Base-by-base conservation (phyloP, 805 yeast species). In the Tetrapisispora namnaoensis region DNA sequence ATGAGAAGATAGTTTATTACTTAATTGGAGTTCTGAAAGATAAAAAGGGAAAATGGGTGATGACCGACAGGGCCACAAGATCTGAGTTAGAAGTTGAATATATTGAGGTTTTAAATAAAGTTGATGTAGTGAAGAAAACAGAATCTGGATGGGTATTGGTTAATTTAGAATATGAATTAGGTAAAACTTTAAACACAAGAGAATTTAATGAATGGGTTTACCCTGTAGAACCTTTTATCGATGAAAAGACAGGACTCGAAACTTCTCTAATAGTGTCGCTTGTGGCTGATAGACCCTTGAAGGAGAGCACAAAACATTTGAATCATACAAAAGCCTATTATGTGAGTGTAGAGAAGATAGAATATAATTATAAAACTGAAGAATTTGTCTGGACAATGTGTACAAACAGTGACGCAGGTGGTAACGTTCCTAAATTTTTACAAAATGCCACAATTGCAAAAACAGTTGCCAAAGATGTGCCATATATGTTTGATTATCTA, bases 381-480 rank as follows among this genome's bases (percentile, higher is more conserved):
- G 46, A 48, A 27, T 49, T 64, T 16, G 61, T 56, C 30, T 71
- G 75, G 75, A 52, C 50, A 5, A 71, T 70, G 73, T 60, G 66
- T 27, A 69, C 73, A 1, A 50, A 61, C 8, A 64, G 70, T 48
- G 71, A 71, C 52, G 68, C 71, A 21, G 71, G 72, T 37, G 75
- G 75, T 0, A 59, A 60, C 43, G 65, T 71, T 6, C 74, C 74
- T 8, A 61, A 65, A 45, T 69, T 69, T 66, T 27, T 71, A 16
- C 75, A 71, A 49, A 68, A 67, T 52, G 55, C 68, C 11, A 66
- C 68, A 51, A 68, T 70, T 44, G 66, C 70, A 8, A 69, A 67
- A 48, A 64, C 68, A 21, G 68, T 71, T 13, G 60, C 69, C 21
- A 59, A 63, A 16, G 75, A 71, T 51, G 72, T 71, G 1, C 72